phyloP scores from a whole-genome alignment of 2,329 filamentous ascomycete species.

The Aspergillus quadricinctus region DNA sequence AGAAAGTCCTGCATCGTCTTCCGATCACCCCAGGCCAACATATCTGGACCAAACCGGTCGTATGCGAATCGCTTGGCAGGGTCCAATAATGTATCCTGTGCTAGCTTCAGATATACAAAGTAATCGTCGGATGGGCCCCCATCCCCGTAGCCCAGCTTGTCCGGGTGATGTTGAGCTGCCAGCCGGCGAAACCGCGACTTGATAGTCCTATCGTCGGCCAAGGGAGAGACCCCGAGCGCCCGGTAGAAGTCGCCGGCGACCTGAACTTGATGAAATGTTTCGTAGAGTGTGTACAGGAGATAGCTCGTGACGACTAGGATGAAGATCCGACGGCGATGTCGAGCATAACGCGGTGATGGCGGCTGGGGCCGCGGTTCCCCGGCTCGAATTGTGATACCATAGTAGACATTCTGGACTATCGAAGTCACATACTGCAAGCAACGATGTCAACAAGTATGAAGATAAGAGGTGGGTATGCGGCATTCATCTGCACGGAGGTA shows the following conservation, averaged over 20 bases:
- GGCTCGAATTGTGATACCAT: slow-evolving; percentile 81
- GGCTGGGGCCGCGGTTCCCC: slow-evolving; percentile 71
- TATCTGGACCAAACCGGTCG: slow-evolving; percentile 76
- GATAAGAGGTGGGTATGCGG: background rate
- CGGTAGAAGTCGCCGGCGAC: slow-evolving; percentile 72
- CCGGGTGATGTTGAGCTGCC: slow-evolving; percentile 68
- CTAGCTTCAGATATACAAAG: slow-evolving; percentile 80
- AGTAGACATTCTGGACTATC: slow-evolving; percentile 76
- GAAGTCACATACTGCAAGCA: slow-evolving; percentile 65
- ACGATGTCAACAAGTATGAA: slow-evolving; percentile 6
- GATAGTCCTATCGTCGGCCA: slow-evolving; percentile 69
- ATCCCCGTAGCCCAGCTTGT: slow-evolving; percentile 59
- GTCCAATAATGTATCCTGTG: slow-evolving; percentile 76
- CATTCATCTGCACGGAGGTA: slow-evolving; percentile 1
- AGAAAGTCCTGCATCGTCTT: slow-evolving; percentile 69
- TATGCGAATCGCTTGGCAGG: slow-evolving; percentile 78
- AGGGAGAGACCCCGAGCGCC: slow-evolving; percentile 65
- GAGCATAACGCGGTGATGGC: slow-evolving; percentile 64
- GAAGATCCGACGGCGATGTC: slow-evolving; percentile 77
- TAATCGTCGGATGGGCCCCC: slow-evolving; percentile 42
- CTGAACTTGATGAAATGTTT: slow-evolving; percentile 78
- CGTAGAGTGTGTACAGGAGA: slow-evolving; percentile 87
- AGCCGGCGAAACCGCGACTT: slow-evolving; percentile 81
- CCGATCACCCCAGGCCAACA: slow-evolving; percentile 55
- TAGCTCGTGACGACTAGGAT: slow-evolving; percentile 78